A percentile compares a stretch with the other conserved stretches of the same genome.
Evolutionary conservation across 2,329 filamentous ascomycete species (phyloP).

Genomic region (Xylogone sp.): DNA sequence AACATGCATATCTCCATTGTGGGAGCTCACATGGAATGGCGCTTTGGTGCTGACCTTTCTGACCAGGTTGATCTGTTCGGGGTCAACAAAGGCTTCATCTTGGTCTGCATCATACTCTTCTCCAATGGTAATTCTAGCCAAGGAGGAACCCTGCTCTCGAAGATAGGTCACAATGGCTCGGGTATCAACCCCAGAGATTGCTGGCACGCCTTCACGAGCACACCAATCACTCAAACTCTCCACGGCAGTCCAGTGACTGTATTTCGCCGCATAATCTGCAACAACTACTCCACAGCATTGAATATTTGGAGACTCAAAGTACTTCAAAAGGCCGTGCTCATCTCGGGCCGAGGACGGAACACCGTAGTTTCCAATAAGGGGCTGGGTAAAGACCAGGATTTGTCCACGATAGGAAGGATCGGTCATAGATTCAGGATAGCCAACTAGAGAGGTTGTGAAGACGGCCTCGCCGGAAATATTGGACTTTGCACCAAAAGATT

Average conservation of each 20-base stretch:
- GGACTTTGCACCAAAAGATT: conserved; percentile 91
- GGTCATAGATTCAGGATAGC: conserved; percentile 93
- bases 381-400: conserved; percentile 97
- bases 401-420: conserved; percentile 88
- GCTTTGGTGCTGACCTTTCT: conserved; percentile 97
- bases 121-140: conserved; percentile 90
- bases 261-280: conserved; percentile 86
- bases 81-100: conserved; percentile 93
- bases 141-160: conserved; percentile 92
- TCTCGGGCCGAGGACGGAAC: conserved; percentile 85
- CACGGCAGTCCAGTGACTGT: conserved; percentile 98
- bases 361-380: conserved; percentile 97
- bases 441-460: conserved; percentile 96
- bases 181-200: conserved; percentile 95
- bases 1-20: conserved; percentile 80
- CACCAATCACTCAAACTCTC: conserved; percentile 94
- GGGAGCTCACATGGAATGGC: conserved; percentile 89
- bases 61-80: conserved; percentile 94
- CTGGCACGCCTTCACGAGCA: conserved; percentile 89
- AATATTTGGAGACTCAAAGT: conserved; percentile 97
- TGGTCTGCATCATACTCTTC: conserved; percentile 98
- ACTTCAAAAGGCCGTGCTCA: conserved; percentile 85
- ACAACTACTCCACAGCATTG: conserved; percentile 96
- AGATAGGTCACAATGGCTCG: conserved; percentile 94
- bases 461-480: conserved; percentile 98